Conservation (phyloP, 108 stramenopile genomes). For the Discostella stelligeroides region DNA sequence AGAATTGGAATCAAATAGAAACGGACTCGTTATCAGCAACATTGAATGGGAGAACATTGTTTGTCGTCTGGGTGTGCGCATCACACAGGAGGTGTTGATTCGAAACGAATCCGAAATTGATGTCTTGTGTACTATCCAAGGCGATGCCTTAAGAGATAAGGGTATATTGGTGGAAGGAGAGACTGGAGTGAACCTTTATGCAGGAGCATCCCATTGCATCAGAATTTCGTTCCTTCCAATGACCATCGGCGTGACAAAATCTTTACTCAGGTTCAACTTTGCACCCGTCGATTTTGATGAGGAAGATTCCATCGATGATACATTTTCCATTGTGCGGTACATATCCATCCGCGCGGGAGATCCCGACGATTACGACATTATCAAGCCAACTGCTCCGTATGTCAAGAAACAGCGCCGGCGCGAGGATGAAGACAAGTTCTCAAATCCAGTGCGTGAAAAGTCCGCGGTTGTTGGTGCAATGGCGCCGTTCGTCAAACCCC, state of each 20-base stretch:
- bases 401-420: constrained; percentile 11
- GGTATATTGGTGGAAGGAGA: constrained; percentile 17
- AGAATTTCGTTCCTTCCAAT: constrained; percentile 7
- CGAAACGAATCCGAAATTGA: constrained; percentile 19
- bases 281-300: constrained; percentile 6
- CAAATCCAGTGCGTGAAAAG: constrained; percentile 21
- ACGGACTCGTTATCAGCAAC: constrained; percentile 25
- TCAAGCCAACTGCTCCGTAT: constrained; percentile 46
- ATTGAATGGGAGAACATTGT: neutral
- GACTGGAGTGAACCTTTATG: neutral
- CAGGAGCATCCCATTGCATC: neutral
- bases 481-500: constrained; percentile 1
- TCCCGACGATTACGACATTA: constrained; percentile 40
- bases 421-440: constrained; percentile 20
- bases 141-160: constrained; percentile 9
- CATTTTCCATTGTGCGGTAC: constrained; percentile 29
- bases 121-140: constrained; percentile 13
- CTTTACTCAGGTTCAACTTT: constrained; percentile 25
- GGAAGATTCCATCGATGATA: neutral
- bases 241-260: constrained; percentile 17
- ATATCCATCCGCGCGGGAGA: constrained; percentile 39
- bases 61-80: neutral
- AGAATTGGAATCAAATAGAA: constrained; percentile 28
- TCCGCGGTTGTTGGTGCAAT: neutral
- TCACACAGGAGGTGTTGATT: constrained; percentile 4